Percentiles rank a stretch among this genome's conserved stretches.
These are phyloP conservation scores for Trichosporon coremiiforme DNA, from an alignment of 1,284 basidiomycete genomes.

Conservation along the genomic window DNA sequence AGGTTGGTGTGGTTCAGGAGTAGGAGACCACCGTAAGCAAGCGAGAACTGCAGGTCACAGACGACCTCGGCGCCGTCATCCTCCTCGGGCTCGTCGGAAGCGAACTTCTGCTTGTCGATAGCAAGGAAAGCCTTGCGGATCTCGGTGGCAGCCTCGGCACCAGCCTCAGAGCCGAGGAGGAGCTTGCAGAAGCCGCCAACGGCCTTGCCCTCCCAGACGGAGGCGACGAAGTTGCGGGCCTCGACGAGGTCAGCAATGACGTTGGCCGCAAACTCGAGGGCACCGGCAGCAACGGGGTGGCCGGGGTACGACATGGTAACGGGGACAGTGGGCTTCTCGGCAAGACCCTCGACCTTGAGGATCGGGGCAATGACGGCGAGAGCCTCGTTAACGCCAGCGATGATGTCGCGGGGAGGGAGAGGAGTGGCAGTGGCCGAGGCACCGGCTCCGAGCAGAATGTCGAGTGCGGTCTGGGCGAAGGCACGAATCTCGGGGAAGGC, in stretches of 20 bases:
- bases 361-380: slow-evolving; percentile 65
- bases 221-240: slow-evolving; percentile 67
- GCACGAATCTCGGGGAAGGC: slow-evolving; percentile 97
- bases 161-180: slow-evolving; percentile 51
- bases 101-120: slow-evolving; percentile 68
- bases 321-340: slow-evolving; percentile 56
- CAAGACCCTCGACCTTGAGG: slow-evolving; percentile 64
- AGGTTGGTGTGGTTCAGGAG: slow-evolving; percentile 94
- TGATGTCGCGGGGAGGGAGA: slow-evolving; percentile 67
- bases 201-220: slow-evolving; percentile 70
- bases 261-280: slow-evolving; percentile 70
- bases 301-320: slow-evolving; percentile 49
- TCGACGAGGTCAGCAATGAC: slow-evolving; percentile 77
- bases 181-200: slow-evolving; percentile 69
- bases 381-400: slow-evolving; percentile 64
- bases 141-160: slow-evolving; percentile 63
- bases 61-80: slow-evolving; percentile 89
- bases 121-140: slow-evolving; percentile 73
- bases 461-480: slow-evolving; percentile 77
- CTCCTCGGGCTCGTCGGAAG: slow-evolving; percentile 70
- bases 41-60: slow-evolving; percentile 89
- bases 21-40: slow-evolving; percentile 94
- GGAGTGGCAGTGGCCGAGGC: slow-evolving; percentile 71
- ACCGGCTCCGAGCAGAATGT: slow-evolving; percentile 75
- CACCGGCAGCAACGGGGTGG: slow-evolving; percentile 54